Evolutionary conservation across 768 basidiomycete species (phyloP).

Genomic region (Rhizopogon roseolus): DNA sequence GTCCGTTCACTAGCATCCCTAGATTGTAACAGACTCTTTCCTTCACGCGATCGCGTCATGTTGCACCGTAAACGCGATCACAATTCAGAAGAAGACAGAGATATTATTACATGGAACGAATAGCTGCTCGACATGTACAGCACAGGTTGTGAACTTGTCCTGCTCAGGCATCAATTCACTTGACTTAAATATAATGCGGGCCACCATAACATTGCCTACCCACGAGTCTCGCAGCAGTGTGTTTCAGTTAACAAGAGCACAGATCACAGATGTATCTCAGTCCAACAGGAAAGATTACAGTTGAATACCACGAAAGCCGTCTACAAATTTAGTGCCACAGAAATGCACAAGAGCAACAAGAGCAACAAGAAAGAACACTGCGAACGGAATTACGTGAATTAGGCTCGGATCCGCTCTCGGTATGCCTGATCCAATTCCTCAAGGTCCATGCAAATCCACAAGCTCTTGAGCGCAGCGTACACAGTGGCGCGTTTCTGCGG

Average conservation of each 20-base stretch:
- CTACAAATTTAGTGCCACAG: constrained; percentile 1
- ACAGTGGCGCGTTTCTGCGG: constrained; percentile 59
- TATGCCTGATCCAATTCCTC: constrained; percentile 60
- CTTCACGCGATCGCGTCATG: constrained; percentile 63
- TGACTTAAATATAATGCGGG: neutral
- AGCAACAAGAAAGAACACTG: neutral
- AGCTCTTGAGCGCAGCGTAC: constrained; percentile 49
- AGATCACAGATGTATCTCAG: neutral
- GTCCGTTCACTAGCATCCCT: constrained; percentile 4
- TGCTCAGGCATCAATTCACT: neutral
- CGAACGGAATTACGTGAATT: neutral
- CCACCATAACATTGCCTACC: neutral
- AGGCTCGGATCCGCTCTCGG: constrained; percentile 41
- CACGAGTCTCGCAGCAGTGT: neutral
- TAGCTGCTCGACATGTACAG: constrained; percentile 8
- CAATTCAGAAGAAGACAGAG: constrained; percentile 43
- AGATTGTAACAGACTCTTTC: constrained; percentile 73
- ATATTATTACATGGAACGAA: constrained; percentile 74
- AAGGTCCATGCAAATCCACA: constrained; percentile 65
- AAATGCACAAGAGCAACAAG: neutral
- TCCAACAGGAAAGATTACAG: neutral
- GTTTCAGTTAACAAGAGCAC: too few relatives aligned
- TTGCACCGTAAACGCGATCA: constrained; percentile 73
- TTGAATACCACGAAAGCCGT: constrained; percentile 2
- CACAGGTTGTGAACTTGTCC: too few relatives aligned